Evolutionary conservation across 257 asterid species (phyloP), one percentile per base, ranked within the genome.

Genomic region (Linaria vulgaris): DNA sequence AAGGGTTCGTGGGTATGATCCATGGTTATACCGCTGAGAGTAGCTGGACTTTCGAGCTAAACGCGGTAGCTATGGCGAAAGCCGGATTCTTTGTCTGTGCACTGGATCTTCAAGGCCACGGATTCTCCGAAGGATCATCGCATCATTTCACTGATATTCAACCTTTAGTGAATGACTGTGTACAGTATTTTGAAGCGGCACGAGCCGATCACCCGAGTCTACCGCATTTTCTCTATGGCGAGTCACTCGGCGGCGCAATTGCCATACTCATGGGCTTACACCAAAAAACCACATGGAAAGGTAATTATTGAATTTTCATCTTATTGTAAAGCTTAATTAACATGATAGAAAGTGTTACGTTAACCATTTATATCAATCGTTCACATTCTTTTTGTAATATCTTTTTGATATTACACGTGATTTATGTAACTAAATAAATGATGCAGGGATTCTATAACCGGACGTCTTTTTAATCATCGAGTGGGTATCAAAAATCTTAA

Each of bases 11-110:
- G 0, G 89, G 76, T 71, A 88, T 88, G 95, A 71, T 91, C 63
- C 98, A 91, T 46, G 95, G 98, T 63, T 91, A 84, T 82, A 83
- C 81, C 60, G 74, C 83, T 0, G 94, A 91, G 65, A 88, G 96
- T 51, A 73, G 95, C 52, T 88, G 98, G 95, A 78, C 86, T 19
- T 82, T 65, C 14, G 96, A 91, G 70, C 82, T 91, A 3, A 88
- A 82, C 61, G 88, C 96, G 1, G 86, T 88, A 2, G 94, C 96
- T 39, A 31, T 80, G 9, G 98, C 91, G 3, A 84, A 81, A 78
- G 69, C 86, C 4, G 98, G 96, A 1, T 82, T 80, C 79, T 56
- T 78, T 15, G 91, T 83, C 12, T 82, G 78, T 19, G 82, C 96
- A 0, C 78, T 91, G 3, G 95, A 91, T 69, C 74, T 88, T 2